Conservation (phyloP, 192 early-diverging fungal genomes). For the Coemansia furcata region DNA sequence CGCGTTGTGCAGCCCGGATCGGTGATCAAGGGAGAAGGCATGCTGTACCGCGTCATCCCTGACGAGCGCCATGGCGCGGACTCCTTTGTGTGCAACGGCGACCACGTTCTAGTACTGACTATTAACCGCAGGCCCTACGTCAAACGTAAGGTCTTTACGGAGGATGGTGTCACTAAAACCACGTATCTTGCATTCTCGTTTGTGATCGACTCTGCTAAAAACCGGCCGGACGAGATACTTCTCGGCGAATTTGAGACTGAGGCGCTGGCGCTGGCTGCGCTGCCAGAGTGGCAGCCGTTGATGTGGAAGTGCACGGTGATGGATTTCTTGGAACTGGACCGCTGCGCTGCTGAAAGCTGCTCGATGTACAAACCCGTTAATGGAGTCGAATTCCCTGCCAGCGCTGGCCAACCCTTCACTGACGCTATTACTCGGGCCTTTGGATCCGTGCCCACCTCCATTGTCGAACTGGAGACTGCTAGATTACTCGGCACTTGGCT, state of each 20-base stretch:
- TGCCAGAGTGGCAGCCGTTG: conserved; percentile 23
- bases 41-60: conserved; percentile 52
- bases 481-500: conserved; percentile 38
- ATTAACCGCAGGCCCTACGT: conserved; percentile 24
- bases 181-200: conserved; percentile 17
- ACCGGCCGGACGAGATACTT: conserved; percentile 2
- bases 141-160: neutral
- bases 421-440: conserved; percentile 10
- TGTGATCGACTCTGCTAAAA: conserved; percentile 11
- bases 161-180: neutral
- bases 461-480: conserved; percentile 25
- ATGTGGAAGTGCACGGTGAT: conserved; percentile 46
- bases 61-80: conserved; percentile 20
- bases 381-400: conserved; percentile 33
- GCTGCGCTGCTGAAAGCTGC: conserved; percentile 15
- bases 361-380: conserved; percentile 32
- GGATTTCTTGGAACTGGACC: conserved; percentile 37
- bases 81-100: conserved; percentile 56
- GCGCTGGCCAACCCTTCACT: conserved; percentile 22
- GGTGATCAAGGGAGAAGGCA: conserved; percentile 44
- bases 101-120: conserved; percentile 54
- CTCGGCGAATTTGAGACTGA: conserved; percentile 28
- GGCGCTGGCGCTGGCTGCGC: conserved; percentile 23
- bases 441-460: conserved; percentile 8
- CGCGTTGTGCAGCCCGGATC: conserved; percentile 47